A percentile compares a stretch with the other conserved stretches of the same genome.
phyloP scores from a whole-genome alignment of 164 flowering plant genomes.

The Stephania cephalantha region DNA sequence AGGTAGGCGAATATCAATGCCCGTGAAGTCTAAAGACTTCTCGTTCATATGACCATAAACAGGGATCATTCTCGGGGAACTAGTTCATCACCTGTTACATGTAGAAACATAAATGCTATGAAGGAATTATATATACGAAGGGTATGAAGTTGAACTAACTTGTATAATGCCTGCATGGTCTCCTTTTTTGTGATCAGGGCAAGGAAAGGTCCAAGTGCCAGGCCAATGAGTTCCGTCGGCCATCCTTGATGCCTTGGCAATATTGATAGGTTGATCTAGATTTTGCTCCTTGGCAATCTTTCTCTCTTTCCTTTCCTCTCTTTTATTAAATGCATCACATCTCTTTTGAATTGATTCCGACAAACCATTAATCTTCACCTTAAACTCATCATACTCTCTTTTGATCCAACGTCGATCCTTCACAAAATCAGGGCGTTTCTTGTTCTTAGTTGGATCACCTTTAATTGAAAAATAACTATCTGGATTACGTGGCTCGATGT shows the following conservation, averaged over 20 bases:
- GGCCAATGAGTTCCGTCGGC: conserved; percentile 92
- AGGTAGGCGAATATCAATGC: conserved; percentile 76
- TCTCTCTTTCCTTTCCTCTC: conserved; percentile 66
- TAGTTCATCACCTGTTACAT: conserved; percentile 65
- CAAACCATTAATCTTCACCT: conserved; percentile 63
- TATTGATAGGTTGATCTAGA: conserved; percentile 35
- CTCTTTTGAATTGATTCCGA: conserved; percentile 68
- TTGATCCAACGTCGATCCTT: conserved; percentile 64
- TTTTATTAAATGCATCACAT: conserved; percentile 66
- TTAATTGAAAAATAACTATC: conserved; percentile 60
- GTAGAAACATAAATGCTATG: neutral
- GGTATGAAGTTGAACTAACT: conserved; percentile 20
- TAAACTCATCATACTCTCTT: conserved; percentile 80
- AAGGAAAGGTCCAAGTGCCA: conserved; percentile 64
- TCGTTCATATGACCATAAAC: conserved; percentile 39
- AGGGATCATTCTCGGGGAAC: conserved; percentile 72
- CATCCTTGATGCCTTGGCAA: conserved; percentile 85
- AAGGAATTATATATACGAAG: too few species aligned
- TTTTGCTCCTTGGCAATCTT: conserved; percentile 25
- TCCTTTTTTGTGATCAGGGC: conserved; percentile 59
- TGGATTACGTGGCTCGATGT: conserved; percentile 74
- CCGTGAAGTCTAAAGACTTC: conserved; percentile 38
- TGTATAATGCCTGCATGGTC: conserved; percentile 88
- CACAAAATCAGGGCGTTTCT: conserved; percentile 61
- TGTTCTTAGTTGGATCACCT: conserved; percentile 66